Evolutionary conservation across 306 rosid genomes (phyloP).

Genomic region (Dryas octopetala): DNA sequence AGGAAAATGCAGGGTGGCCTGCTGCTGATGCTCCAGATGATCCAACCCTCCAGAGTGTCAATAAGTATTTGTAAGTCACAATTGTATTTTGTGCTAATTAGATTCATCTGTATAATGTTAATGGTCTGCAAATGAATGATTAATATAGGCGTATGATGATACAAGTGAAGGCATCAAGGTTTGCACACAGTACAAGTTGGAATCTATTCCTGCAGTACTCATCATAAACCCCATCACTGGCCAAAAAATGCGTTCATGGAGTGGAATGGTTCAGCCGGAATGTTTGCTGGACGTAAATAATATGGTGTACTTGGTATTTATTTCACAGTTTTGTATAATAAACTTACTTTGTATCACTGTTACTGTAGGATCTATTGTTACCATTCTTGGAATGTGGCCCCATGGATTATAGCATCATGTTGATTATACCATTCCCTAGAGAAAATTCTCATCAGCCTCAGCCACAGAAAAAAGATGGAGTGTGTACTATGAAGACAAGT

Average conservation of each 20-base stretch:
- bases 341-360: slow-evolving; percentile 7
- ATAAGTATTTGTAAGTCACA: slow-evolving; percentile 80
- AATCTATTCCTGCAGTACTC: slow-evolving; percentile 84
- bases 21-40: slow-evolving; percentile 69
- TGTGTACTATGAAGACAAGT: slow-evolving; percentile 30
- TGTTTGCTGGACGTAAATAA: slow-evolving; percentile 75
- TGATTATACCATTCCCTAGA: slow-evolving; percentile 80
- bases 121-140: neutral
- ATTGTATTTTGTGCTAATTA: neutral
- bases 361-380: slow-evolving; percentile 65
- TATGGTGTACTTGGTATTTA: neutral
- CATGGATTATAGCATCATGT: slow-evolving; percentile 60
- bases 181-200: slow-evolving; percentile 85
- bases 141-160: slow-evolving; percentile 82
- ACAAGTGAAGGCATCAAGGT: slow-evolving; percentile 97
- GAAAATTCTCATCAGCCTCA: slow-evolving; percentile 53
- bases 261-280: slow-evolving; percentile 94
- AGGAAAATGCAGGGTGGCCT: slow-evolving; percentile 89
- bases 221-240: slow-evolving; percentile 95
- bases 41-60: slow-evolving; percentile 68
- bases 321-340: neutral
- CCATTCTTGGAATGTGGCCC: slow-evolving; percentile 88
- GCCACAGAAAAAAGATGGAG: slow-evolving; percentile 37
- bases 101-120: slow-evolving; percentile 2
- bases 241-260: slow-evolving; percentile 89